Conservation (phyloP, 108 stramenopile species). For the Craspedostauros australis region DNA sequence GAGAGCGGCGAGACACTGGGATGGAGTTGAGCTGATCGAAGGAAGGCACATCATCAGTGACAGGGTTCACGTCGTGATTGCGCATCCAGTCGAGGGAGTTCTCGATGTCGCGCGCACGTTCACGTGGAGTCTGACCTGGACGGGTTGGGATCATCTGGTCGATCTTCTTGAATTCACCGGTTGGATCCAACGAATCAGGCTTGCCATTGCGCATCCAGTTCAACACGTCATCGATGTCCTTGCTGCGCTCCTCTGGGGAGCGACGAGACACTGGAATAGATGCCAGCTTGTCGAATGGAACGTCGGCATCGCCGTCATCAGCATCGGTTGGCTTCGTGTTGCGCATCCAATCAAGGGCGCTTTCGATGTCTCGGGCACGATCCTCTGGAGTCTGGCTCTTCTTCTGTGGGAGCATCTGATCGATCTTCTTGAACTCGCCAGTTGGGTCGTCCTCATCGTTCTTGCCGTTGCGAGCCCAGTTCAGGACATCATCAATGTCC, state of each 20-base stretch:
- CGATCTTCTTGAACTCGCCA: conserved; percentile 13
- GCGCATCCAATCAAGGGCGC: conserved; percentile 13
- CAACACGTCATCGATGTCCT: conserved; percentile 25
- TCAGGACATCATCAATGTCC: conserved; percentile 4
- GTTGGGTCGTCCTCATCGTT: not conserved
- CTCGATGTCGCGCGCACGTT: conserved; percentile 19
- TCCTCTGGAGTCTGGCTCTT: conserved; percentile 5
- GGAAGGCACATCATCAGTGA: not conserved
- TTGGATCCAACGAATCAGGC: conserved; percentile 1
- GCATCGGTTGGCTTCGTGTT: not conserved
- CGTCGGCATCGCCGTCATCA: conserved; percentile 3
- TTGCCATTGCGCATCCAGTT: conserved; percentile 9
- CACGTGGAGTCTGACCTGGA: conserved; percentile 2
- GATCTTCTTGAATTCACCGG: conserved; percentile 1
- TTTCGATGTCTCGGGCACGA: conserved; percentile 4
- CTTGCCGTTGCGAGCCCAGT: conserved; percentile 16
- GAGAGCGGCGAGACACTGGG: not conserved
- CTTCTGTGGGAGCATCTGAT: conserved; percentile 8
- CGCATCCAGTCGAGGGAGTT: conserved; percentile 21
- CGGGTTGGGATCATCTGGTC: not conserved
- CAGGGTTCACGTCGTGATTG: conserved; percentile 9
- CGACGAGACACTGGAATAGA: conserved; percentile 13
- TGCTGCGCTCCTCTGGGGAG: conserved; percentile 19
- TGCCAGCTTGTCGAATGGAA: conserved; percentile 4
- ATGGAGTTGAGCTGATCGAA: no score